Conservation (phyloP, 768 basidiomycete genomes). For the Calocybe cyanea region DNA sequence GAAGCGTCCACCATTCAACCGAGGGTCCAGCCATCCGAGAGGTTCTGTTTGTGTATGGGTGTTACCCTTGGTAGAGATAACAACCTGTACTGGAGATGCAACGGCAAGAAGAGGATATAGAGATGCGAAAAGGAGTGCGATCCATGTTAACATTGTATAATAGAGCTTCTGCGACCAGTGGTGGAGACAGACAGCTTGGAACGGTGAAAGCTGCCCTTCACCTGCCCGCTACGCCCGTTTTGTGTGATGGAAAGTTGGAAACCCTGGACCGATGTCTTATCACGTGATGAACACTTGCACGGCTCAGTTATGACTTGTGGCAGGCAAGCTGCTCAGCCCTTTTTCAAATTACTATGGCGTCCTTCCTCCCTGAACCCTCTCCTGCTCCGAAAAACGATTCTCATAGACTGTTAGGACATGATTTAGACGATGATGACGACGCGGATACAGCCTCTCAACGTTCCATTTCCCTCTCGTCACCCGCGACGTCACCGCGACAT, state of each 20-base stretch:
- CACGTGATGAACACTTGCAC: too few species aligned
- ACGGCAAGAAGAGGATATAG: background rate
- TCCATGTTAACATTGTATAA: background rate
- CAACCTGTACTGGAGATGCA: slow-evolving; percentile 11
- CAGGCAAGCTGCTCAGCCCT: too few species aligned
- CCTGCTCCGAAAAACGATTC: slow-evolving; percentile 25
- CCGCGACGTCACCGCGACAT: slow-evolving; percentile 49
- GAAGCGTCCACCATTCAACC: slow-evolving; percentile 66
- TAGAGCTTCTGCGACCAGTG: background rate
- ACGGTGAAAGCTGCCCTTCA: slow-evolving; percentile 2
- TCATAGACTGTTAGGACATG: slow-evolving; percentile 26
- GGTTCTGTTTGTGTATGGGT: background rate
- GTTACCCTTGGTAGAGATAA: slow-evolving; percentile 1
- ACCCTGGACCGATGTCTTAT: background rate
- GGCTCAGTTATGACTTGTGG: too few species aligned
- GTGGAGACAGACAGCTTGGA: background rate
- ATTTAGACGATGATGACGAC: slow-evolving; percentile 43
- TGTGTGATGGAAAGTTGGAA: slow-evolving; percentile 1
- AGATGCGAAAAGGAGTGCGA: slow-evolving; percentile 1
- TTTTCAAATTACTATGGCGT: slow-evolving; percentile 19
- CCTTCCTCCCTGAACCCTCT: slow-evolving; percentile 28
- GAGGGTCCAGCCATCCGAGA: slow-evolving; percentile 62
- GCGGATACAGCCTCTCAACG: slow-evolving; percentile 77
- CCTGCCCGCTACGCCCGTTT: slow-evolving; percentile 10
- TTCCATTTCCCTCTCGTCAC: slow-evolving; percentile 72